Evolutionary conservation across 441 rosid genomes (phyloP).

Genomic region (Pelargonium australe): DNA sequence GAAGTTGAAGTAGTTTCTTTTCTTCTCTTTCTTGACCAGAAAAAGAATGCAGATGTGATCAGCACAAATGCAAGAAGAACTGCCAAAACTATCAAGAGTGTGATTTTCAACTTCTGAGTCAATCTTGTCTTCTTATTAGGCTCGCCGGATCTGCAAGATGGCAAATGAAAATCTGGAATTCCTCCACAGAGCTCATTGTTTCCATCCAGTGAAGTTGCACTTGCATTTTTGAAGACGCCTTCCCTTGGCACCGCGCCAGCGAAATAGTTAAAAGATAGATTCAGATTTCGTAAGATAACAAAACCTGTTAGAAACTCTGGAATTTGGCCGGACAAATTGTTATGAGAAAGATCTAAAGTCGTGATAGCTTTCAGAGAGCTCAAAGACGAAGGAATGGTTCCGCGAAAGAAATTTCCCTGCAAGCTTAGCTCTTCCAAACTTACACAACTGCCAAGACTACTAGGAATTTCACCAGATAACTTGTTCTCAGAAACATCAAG

Average conservation of each 20-base stretch:
- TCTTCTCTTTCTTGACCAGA: slow-evolving; percentile 1
- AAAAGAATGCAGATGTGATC: not conserved
- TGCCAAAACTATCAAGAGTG: not conserved
- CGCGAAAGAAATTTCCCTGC: slow-evolving; percentile 23
- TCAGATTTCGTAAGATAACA: slow-evolving; percentile 2
- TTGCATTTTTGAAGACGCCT: slow-evolving; percentile 27
- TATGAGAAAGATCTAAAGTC: slow-evolving; percentile 19
- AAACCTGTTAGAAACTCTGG: slow-evolving; percentile 15
- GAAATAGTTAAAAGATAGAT: slow-evolving; percentile 26
- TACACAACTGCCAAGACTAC: slow-evolving; percentile 15
- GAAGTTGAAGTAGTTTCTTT: not conserved
- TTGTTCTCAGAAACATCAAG: slow-evolving; percentile 18
- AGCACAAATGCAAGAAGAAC: not conserved
- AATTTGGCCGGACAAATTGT: slow-evolving; percentile 23
- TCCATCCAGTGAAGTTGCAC: slow-evolving; percentile 15
- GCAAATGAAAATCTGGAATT: slow-evolving; percentile 16
- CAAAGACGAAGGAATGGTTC: slow-evolving; percentile 19
- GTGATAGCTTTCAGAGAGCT: slow-evolving; percentile 17
- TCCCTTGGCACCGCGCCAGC: slow-evolving; percentile 19
- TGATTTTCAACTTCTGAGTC: not conserved
- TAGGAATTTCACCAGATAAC: slow-evolving; percentile 23
- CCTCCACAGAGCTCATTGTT: slow-evolving; percentile 32
- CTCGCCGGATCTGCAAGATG: slow-evolving; percentile 13
- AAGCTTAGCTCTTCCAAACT: slow-evolving; percentile 16
- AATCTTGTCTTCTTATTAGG: not conserved